Percentiles rank a stretch among this genome's conserved stretches.
Evolutionary conservation across 2,329 filamentous ascomycete species (phyloP).

Genomic region (Diplodia sapinea): DNA sequence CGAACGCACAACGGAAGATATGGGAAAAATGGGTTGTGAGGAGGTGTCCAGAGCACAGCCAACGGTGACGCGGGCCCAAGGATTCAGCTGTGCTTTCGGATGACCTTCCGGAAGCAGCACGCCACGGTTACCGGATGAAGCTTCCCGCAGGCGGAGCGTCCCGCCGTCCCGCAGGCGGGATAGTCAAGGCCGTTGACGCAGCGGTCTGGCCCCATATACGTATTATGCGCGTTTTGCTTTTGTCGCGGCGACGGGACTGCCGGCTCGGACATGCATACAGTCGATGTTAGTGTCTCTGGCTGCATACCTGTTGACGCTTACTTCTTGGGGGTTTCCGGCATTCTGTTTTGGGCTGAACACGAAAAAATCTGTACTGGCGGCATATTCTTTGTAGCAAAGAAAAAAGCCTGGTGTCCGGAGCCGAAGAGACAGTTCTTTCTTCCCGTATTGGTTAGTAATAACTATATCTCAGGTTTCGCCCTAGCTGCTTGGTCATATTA

Average conservation of each 20-base stretch:
- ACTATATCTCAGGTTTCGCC: constrained; percentile 24
- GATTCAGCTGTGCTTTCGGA: constrained; percentile 18
- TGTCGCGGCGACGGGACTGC: constrained; percentile 4
- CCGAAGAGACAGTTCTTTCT: constrained; percentile 28
- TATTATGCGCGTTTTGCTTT: constrained; percentile 12
- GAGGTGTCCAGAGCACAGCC: constrained; percentile 52
- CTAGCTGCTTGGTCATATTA: constrained; percentile 7
- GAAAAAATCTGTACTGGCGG: constrained; percentile 27
- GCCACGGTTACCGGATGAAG: constrained; percentile 12
- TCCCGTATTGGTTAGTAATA: constrained; percentile 26
- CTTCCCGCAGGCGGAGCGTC: constrained; percentile 22
- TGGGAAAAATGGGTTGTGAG: constrained; percentile 63
- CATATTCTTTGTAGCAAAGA: constrained; percentile 23
- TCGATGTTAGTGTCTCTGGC: not conserved
- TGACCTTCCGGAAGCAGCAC: constrained; percentile 18
- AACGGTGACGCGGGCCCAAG: constrained; percentile 38
- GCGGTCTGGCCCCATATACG: constrained; percentile 20
- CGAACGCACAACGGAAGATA: constrained; percentile 57
- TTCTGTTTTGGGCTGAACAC: constrained; percentile 6
- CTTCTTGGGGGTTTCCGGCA: not conserved
- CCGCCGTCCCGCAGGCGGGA: constrained; percentile 25
- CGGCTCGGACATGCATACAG: constrained; percentile 5
- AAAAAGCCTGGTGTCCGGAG: constrained; percentile 29
- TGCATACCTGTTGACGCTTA: not conserved
- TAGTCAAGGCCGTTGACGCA: constrained; percentile 9